Evolutionary conservation across 75 land plant genomes (phyloP).

Genomic region (Larix kaempferi): DNA sequence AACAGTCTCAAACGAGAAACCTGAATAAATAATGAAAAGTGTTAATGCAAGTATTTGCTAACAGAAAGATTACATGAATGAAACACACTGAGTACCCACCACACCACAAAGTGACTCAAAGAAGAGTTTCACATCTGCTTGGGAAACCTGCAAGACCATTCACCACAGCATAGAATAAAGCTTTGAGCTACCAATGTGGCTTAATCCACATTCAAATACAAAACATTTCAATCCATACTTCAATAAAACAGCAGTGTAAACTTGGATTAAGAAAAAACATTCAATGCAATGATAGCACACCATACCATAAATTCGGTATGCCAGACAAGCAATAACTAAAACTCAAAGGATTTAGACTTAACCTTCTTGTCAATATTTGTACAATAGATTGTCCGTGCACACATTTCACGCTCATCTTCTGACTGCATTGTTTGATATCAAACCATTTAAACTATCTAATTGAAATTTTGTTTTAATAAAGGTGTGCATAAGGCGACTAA

Average conservation of each 20-base stretch:
- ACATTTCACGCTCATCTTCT: slow-evolving; percentile 88
- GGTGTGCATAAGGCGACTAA: too few species aligned
- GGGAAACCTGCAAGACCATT: slow-evolving; percentile 59
- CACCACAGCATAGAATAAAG: background rate
- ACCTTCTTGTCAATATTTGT: slow-evolving; percentile 96
- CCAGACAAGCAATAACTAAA: background rate
- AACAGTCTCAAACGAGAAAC: slow-evolving; percentile 85
- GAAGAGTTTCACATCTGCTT: slow-evolving; percentile 90
- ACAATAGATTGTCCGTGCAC: slow-evolving; percentile 82
- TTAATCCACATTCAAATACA: background rate
- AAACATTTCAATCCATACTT: slow-evolving; percentile 5
- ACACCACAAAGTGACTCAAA: slow-evolving; percentile 92
- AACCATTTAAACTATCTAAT: background rate
- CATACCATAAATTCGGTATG: background rate
- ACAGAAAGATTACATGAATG: background rate
- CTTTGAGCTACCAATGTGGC: background rate
- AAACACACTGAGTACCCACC: slow-evolving; percentile 35
- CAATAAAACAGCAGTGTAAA: slow-evolving; percentile 7
- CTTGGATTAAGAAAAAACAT: background rate
- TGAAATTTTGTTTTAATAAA: too few species aligned
- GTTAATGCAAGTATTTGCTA: background rate
- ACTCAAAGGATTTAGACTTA: slow-evolving; percentile 5
- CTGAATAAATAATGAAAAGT: slow-evolving; percentile 22
- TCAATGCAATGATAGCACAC: background rate
- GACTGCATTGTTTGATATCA: slow-evolving; percentile 40